Evolutionary conservation across 177 flowering plant genomes (phyloP).

Genomic region (Vitis hybrid): DNA sequence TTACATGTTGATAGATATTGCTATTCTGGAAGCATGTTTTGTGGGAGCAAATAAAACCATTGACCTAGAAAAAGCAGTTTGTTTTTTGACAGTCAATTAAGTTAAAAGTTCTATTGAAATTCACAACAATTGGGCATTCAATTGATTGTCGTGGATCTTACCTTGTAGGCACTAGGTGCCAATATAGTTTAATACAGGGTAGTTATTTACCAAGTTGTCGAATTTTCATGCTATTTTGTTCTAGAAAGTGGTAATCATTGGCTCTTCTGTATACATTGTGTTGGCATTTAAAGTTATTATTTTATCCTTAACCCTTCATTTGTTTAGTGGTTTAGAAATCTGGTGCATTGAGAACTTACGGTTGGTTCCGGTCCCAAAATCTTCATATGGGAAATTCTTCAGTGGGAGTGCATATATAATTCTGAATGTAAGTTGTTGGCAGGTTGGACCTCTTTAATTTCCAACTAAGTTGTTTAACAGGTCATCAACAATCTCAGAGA

Average conservation of each 20-base stretch:
- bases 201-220: too few species aligned
- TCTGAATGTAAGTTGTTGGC: slow-evolving; percentile 48
- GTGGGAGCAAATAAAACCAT: too few species aligned
- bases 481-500: not conserved
- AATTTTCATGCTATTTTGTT: not conserved
- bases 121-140: too few species aligned
- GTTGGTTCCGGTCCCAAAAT: slow-evolving; percentile 50
- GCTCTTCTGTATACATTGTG: not conserved
- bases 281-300: not conserved
- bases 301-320: slow-evolving; percentile 27
- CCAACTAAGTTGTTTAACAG: not conserved
- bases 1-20: too few species aligned
- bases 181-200: too few species aligned
- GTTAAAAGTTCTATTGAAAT: too few species aligned
- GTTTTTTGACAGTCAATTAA: too few species aligned
- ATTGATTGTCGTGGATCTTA: not conserved
- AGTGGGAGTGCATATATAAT: slow-evolving; percentile 63
- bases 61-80: too few species aligned
- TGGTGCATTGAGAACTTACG: slow-evolving; percentile 62
- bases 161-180: too few species aligned
- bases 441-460: not conserved
- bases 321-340: slow-evolving; percentile 58
- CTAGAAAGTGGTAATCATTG: not conserved
- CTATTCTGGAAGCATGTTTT: too few species aligned
- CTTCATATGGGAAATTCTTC: slow-evolving; percentile 60